Evolutionary conservation across 768 basidiomycete species (phyloP).

Genomic region (Mycena vitilis): DNA sequence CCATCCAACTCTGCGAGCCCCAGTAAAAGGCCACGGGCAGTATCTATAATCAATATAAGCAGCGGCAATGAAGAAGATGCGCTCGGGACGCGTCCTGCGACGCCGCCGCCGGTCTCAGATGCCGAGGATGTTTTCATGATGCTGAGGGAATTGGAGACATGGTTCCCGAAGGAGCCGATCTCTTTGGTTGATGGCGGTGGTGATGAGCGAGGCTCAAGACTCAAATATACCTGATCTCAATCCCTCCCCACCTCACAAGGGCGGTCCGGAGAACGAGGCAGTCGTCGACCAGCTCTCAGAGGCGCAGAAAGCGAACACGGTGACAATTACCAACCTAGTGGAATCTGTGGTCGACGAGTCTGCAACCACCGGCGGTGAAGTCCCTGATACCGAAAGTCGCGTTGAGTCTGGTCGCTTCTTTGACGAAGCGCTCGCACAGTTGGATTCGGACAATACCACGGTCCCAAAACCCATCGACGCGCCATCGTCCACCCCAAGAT

Average conservation of each 20-base stretch:
- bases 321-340: neutral
- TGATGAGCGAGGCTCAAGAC: no score
- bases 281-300: neutral
- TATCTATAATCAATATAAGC: neutral
- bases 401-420: no score
- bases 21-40: conserved; percentile 9
- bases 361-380: neutral
- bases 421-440: no score
- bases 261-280: no score
- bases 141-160: no score
- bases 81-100: neutral
- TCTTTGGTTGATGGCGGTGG: neutral
- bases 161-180: conserved; percentile 1
- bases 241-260: no score
- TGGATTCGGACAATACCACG: no score
- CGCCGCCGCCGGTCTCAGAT: conserved; percentile 4
- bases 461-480: no score
- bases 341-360: neutral
- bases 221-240: no score
- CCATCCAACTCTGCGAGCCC: no score
- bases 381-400: no score
- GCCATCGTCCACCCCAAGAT: no score
- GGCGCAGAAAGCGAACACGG: neutral
- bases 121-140: neutral
- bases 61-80: conserved; percentile 1